These are phyloP conservation scores for Fragosphaeria purpurea DNA, from an alignment of 2,329 filamentous ascomycete genomes.

Conservation along the genomic window DNA sequence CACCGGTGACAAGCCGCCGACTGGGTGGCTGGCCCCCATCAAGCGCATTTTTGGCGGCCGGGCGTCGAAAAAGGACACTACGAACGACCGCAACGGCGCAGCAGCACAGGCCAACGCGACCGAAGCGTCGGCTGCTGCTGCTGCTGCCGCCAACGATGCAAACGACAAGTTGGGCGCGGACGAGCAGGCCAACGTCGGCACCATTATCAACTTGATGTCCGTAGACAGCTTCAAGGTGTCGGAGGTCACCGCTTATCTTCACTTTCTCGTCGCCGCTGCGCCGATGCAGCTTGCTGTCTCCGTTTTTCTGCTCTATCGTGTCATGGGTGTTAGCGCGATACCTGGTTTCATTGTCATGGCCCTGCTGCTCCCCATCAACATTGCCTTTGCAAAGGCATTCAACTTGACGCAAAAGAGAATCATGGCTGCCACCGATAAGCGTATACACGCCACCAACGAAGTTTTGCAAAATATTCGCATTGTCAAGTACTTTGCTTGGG, in stretches of 20 bases:
- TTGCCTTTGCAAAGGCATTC: conserved; percentile 79
- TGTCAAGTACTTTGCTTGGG: conserved; percentile 99
- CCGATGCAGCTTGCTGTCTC: conserved; percentile 81
- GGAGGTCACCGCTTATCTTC: conserved; percentile 87
- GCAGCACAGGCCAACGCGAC: not conserved
- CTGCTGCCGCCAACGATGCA: not conserved
- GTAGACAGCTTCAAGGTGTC: conserved; percentile 98
- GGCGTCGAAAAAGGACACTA: conserved; percentile 39
- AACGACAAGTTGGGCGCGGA: conserved; percentile 34
- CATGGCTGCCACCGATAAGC: conserved; percentile 84
- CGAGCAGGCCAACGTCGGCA: conserved; percentile 81
- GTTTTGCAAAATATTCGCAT: conserved; percentile 95
- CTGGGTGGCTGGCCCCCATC: conserved; percentile 36
- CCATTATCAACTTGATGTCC: conserved; percentile 99
- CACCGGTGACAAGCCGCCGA: conserved; percentile 21
- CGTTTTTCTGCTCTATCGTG: conserved; percentile 71
- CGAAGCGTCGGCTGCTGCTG: conserved; percentile 28
- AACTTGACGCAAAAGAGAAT: conserved; percentile 81
- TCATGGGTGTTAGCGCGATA: conserved; percentile 87
- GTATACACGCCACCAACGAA: conserved; percentile 94
- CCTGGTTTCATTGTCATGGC: conserved; percentile 88
- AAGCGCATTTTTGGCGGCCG: conserved; percentile 52
- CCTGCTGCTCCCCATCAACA: conserved; percentile 80
- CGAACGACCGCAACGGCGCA: conserved; percentile 25
- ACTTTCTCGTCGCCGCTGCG: conserved; percentile 88